Conservation (phyloP, 129 eudicot species). For the Helianthus tuberosus region DNA sequence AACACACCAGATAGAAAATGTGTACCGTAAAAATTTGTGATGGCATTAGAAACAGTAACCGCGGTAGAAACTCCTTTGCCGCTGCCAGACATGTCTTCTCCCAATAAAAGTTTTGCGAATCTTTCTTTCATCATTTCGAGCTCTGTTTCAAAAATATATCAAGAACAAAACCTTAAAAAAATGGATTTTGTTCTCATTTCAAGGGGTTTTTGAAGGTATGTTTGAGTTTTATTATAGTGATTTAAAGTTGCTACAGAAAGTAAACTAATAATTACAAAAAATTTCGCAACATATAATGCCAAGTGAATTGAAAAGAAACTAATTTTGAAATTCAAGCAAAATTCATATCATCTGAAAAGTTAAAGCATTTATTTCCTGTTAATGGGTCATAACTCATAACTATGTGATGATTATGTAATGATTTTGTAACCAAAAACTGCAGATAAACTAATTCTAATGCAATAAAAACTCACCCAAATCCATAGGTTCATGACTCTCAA, state of each 20-base stretch:
- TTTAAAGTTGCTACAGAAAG: neutral
- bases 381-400: no score
- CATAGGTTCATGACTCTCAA: conserved; percentile 37
- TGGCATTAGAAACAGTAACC: conserved; percentile 80
- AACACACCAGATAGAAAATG: conserved; percentile 6
- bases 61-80: conserved; percentile 94
- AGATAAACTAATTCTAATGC: neutral
- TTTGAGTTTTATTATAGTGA: neutral
- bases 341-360: no score
- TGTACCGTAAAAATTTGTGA: conserved; percentile 90
- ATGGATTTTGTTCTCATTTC: neutral
- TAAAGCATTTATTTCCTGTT: no score
- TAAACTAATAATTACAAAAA: neutral
- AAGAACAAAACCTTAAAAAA: neutral
- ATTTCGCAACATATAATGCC: neutral
- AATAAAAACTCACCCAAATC: conserved; percentile 46
- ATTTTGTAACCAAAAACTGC: neutral
- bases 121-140: conserved; percentile 96
- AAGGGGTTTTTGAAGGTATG: neutral
- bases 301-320: neutral
- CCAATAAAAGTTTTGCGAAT: conserved; percentile 84
- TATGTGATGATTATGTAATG: conserved; percentile 10
- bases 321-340: neutral
- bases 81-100: conserved; percentile 96
- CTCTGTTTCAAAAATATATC: conserved; percentile 39